Conservation (phyloP, 2,329 filamentous ascomycete species). For the Paracamarosporium sp. region DNA sequence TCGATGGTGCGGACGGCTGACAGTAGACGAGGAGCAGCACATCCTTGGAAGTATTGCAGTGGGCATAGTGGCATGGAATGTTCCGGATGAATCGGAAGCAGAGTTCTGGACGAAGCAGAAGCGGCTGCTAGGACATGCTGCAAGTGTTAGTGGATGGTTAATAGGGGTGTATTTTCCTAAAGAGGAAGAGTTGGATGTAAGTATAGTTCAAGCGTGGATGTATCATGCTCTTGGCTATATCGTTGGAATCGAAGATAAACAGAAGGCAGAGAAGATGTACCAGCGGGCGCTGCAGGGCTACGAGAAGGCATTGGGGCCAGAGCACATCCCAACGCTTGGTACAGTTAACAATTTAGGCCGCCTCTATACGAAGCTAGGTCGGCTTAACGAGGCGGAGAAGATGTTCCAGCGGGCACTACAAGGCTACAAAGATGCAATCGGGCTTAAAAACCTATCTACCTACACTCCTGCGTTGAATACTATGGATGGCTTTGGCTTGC, state of each 20-base stretch:
- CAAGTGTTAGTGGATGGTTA: constrained; percentile 12
- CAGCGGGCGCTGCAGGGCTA: constrained; percentile 2
- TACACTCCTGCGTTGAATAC: too few species aligned
- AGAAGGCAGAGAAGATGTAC: constrained; percentile 15
- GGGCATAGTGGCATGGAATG: constrained; percentile 14
- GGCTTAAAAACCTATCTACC: too few species aligned
- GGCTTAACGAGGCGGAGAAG: too few species aligned
- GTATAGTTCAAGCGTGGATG: not conserved
- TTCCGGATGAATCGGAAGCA: constrained; percentile 13
- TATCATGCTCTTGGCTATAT: constrained; percentile 10
- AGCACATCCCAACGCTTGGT: constrained; percentile 13
- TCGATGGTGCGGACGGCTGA: constrained; percentile 15
- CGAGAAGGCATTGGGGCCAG: constrained; percentile 1
- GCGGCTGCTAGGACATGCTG: constrained; percentile 15
- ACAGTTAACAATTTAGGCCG: constrained; percentile 25
- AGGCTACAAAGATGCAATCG: too few species aligned
- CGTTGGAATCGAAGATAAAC: not conserved
- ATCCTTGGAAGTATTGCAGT: constrained; percentile 13
- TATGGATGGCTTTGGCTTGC: too few species aligned
- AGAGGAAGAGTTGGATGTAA: not conserved
- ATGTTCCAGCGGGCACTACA: too few species aligned
- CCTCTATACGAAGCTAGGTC: too few species aligned
- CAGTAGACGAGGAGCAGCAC: constrained; percentile 15
- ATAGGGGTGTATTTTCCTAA: not conserved
- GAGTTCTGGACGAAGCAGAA: constrained; percentile 18